Evolutionary conservation across 2,329 filamentous ascomycete genomes (phyloP), one percentile per base, ranked within the genome.

Genomic region (Fusarium tuaranense): DNA sequence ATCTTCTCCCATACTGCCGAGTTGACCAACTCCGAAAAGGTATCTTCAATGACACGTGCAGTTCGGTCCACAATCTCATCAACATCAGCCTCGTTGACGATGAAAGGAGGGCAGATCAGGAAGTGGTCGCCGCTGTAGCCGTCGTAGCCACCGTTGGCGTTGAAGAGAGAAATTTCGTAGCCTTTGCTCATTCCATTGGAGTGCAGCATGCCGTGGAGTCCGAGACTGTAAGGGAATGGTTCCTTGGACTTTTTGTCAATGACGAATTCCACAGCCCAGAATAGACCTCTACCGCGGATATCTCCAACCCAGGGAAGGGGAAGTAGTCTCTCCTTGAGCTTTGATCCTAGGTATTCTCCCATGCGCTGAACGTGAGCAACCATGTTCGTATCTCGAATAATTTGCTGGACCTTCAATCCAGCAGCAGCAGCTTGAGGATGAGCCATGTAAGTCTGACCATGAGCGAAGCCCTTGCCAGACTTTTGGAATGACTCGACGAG

Each of bases 191-290:
- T 77, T 7, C 75, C 75, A 3, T 71, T 69, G 0, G 73, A 46
- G 55, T 77, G 75, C 2, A 77, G 5, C 67, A 69, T 41, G 1
- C 61, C 30, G 18, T 74, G 61, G 3, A 77, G 27, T 0, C 68
- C 71, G 1, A 77, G 39, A 6, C 68, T 71, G 16, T 55, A 72
- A 0, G 76, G 64, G 53, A 78, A 78, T 0, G 76, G 76, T 0
- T 22, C 46, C 14, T 78, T 78, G 30, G 69, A 68, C 10, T 72
- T 34, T 6, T 75, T 78, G 61, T 78, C 68, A 30, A 66, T 68
- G 0, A 78, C 77, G 4, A 78, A 78, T 4, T 78, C 77, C 0
- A 78, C 72, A 0, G 73, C 63, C 72, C 74, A 78, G 39, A 78
- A 78, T 0, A 78, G 41, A 0, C 77, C 77, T 13, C 72, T 30